Base-by-base conservation (phyloP, 2,329 filamentous ascomycete genomes). In the Neodidymelliopsis sp. region DNA sequence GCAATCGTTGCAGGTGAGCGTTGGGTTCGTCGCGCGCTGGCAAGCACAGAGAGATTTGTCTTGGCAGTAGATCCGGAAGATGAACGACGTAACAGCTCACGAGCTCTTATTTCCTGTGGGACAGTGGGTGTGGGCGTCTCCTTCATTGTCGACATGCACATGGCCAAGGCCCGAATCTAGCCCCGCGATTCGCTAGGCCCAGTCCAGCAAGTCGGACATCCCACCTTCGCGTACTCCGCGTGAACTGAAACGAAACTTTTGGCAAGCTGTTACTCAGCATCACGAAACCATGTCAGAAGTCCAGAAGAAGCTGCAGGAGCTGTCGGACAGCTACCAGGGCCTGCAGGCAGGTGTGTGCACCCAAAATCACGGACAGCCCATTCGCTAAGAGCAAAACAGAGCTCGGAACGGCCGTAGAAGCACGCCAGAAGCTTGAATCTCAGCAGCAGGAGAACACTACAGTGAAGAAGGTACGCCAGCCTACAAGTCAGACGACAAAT, bases 401-500 rank as follows among this genome's bases (percentile, higher is more conserved):
- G 62, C 82, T 97, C 45, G 89, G 91, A 72, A 83, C 80, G 31
- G 79, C 84, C 13, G 84, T 97, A 19, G 81, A 86, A 33, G 89
- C 91, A 8, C 85, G 92, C 56, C 92, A 99, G 77, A 95, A 89
- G 75, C 85, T 99, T 6, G 92, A 97, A 72, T 89, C 91, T 6
- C 94, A 99, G 74, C 89, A 89, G 72, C 90, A 96, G 69, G 94
- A 99, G 74, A 99, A 97, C 70, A 77, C 87, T 37, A 87, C 88
- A 12, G 94, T 99, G 8, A 86, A 95, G 72, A 88, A 90, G 76
- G 90, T 90, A 61, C 33, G 73, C 28, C 6, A 2, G 7, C 2
- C n/a, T n/a, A 9, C 15, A 8, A 25, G 8, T 9, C 11, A 4
- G 12, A 5, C n/a, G n/a, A 15, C 7, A 13, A 10, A 12, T 10